phyloP scores from a whole-genome alignment of 805 yeast genomes.

The Saccharomycopsis guyanensis region DNA sequence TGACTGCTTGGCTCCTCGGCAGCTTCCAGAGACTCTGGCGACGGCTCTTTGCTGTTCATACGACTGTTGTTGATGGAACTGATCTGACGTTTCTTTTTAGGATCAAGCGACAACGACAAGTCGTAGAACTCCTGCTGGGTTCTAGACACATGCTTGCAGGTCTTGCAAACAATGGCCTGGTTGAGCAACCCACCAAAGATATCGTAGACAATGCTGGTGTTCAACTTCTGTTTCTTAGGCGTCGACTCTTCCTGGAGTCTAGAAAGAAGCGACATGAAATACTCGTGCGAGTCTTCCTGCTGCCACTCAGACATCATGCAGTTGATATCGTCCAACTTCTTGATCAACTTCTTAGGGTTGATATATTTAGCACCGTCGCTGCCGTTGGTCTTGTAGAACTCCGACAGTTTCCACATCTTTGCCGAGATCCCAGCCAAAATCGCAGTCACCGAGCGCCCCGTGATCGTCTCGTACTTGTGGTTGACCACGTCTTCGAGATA shows the following conservation, averaged over 20 bases:
- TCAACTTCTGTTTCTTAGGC: constrained; percentile 81
- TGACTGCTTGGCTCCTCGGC: background rate
- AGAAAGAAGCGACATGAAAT: constrained; percentile 84
- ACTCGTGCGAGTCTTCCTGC: constrained; percentile 97
- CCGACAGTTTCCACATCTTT: constrained; percentile 48
- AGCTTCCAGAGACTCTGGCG: constrained; percentile 4
- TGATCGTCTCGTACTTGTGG: constrained; percentile 42
- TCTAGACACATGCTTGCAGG: constrained; percentile 73
- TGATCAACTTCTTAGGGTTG: constrained; percentile 69
- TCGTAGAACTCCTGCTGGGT: constrained; percentile 95
- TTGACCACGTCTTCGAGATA: constrained; percentile 61
- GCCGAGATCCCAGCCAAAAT: constrained; percentile 60
- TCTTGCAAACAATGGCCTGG: constrained; percentile 78
- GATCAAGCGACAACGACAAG: constrained; percentile 69
- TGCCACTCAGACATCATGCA: constrained; percentile 97
- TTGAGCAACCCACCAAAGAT: constrained; percentile 87
- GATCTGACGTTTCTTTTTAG: constrained; percentile 36
- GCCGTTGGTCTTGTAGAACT: background rate
- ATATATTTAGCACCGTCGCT: constrained; percentile 39
- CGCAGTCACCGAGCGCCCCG: constrained; percentile 53
- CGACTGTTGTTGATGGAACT: constrained; percentile 10
- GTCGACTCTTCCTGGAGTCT: constrained; percentile 87
- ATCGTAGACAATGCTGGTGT: constrained; percentile 77
- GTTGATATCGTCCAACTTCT: constrained; percentile 72
- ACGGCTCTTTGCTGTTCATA: constrained; percentile 14